These are phyloP conservation scores for Rhodotorula sp. DNA, from an alignment of 1,284 basidiomycete species.

Conservation along the genomic window DNA sequence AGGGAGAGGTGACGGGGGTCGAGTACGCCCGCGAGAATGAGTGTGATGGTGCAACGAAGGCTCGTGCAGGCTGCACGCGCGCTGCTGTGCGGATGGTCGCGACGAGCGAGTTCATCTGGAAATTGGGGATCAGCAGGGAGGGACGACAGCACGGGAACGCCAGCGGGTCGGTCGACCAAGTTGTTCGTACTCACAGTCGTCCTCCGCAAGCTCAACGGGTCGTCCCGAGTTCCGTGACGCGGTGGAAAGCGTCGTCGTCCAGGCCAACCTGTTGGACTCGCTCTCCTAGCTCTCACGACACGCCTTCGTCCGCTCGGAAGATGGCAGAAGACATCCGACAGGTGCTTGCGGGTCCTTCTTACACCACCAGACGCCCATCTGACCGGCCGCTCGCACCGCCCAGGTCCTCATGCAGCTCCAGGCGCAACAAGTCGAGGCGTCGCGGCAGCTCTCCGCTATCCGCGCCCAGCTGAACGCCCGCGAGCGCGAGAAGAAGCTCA, in stretches of 20 bases:
- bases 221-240: neutral
- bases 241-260: too few species aligned
- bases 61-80: slow-evolving; percentile 1
- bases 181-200: neutral
- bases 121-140: slow-evolving; percentile 36
- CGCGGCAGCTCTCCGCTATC: slow-evolving; percentile 22
- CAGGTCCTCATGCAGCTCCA: slow-evolving; percentile 39
- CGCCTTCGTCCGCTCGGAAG: neutral
- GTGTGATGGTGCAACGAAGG: neutral
- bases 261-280: neutral
- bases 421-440: slow-evolving; percentile 33
- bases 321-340: slow-evolving; percentile 35
- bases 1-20: neutral
- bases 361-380: rapidly evolving
- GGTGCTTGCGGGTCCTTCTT: neutral
- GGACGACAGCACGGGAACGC: neutral
- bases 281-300: neutral
- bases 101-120: slow-evolving; percentile 17
- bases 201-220: too few species aligned
- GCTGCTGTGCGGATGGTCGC: slow-evolving; percentile 8
- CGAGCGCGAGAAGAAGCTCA: slow-evolving; percentile 35
- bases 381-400: neutral
- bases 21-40: slow-evolving; percentile 3
- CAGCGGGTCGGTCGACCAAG: too few species aligned
- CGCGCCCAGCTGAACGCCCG: slow-evolving; percentile 15